Base-by-base conservation (phyloP, 257 asterid genomes). In the Salvia rosmarinus region DNA sequence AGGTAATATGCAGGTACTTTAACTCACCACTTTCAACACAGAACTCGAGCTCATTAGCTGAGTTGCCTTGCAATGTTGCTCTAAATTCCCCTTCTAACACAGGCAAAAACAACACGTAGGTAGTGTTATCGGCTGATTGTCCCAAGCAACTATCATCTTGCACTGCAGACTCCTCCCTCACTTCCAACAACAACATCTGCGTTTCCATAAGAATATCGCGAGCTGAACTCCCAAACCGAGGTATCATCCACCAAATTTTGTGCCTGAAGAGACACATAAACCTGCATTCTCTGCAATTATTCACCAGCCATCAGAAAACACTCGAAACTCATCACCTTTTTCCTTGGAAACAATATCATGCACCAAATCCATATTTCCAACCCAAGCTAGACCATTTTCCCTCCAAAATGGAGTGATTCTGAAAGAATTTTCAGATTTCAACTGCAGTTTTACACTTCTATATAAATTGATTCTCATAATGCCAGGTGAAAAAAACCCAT, bases 231-330 rank as follows among this genome's bases (percentile, higher is more conserved):
- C 89, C 92, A 32, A 75, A 73, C 1, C 85, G 82, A 9, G 92
- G 92, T 51, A 78, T 81, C 92, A 82, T 86, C 91, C 91, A 86
- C 91, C 89, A 86, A 52, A 86, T 84, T 70, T 86, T 86, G 49
- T 73, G 80, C 54, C 79, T 79, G 70, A 80, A 86, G 67, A 86
- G 82, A 51, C 85, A 82, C 75, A 81, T 19, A 61, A 82, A 82
- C 74, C 75, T 75, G 60, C 30, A 79, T 20, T 78, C 76, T 73
- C 89, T 84, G 82, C 77, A 74, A 28, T 44, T n/a, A 57, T 42
- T 42, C 52, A 75, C 17, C 37, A 69, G 47, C 65, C 32, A 70
- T 54, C 32, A 37, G 2, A 13, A 23, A 46, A 37, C 66, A 17
- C 23, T 30, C 49, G 6, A 51, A 44, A 64, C n/a, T n/a, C n/a